Evolutionary conservation across 352 stramenopile species (phyloP).

Genomic region (Phytophthora rubi): DNA sequence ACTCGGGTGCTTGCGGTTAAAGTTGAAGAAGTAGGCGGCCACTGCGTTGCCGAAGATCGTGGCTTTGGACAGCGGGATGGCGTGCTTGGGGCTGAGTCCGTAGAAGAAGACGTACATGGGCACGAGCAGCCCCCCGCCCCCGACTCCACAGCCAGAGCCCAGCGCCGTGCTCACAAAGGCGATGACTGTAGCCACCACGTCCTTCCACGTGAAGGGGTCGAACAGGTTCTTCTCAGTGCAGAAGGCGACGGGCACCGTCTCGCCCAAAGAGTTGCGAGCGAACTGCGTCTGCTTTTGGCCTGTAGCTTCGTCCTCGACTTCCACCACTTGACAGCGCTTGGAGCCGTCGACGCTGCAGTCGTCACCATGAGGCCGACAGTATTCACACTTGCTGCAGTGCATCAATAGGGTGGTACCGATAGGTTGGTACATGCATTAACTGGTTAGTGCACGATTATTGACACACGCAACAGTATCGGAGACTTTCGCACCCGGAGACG

Average conservation of each 20-base stretch:
- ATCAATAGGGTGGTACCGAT: too few relatives aligned
- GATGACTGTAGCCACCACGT: slow-evolving; percentile 71
- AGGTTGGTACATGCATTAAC: background rate
- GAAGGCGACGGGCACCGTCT: slow-evolving; percentile 52
- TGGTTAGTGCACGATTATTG: background rate
- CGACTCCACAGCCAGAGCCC: slow-evolving; percentile 91
- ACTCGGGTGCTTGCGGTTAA: slow-evolving; percentile 92
- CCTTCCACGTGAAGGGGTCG: slow-evolving; percentile 70
- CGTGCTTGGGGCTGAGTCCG: slow-evolving; percentile 93
- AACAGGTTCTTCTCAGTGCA: slow-evolving; percentile 89
- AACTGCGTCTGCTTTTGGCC: slow-evolving; percentile 43
- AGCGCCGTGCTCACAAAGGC: slow-evolving; percentile 88
- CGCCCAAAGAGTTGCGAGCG: slow-evolving; percentile 37
- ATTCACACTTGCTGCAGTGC: slow-evolving; percentile 63
- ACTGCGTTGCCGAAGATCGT: slow-evolving; percentile 97
- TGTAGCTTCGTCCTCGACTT: slow-evolving; percentile 40
- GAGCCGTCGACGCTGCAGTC: slow-evolving; percentile 72
- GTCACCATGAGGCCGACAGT: slow-evolving; percentile 53
- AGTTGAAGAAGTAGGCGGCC: slow-evolving; percentile 96
- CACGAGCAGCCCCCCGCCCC: slow-evolving; percentile 96
- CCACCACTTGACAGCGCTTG: slow-evolving; percentile 65
- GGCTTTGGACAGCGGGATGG: slow-evolving; percentile 97
- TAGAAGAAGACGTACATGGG: slow-evolving; percentile 98
- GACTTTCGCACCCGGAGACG: slow-evolving; percentile 51
- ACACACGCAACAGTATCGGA: background rate